Base-by-base conservation (phyloP, 2,329 filamentous ascomycete genomes). In the Alternaria longipes region DNA sequence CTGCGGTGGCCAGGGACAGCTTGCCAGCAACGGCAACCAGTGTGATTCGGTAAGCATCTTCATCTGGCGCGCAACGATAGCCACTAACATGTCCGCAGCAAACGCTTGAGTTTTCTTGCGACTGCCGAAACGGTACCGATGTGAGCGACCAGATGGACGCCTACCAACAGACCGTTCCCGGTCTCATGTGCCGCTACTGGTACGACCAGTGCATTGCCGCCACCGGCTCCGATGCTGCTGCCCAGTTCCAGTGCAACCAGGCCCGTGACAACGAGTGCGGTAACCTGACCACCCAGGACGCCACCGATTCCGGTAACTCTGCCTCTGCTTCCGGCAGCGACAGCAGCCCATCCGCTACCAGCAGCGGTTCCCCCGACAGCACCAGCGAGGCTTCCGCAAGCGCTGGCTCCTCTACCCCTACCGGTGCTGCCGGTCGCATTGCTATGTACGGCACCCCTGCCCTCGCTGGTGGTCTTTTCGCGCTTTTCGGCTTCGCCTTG, bases 121-220 rank as follows among this genome's bases (percentile, higher is more conserved):
- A 80, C 52, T 91, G 89, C 81, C 49, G 54, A 65, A 85, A 88
- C 74, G 84, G 83, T 66, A 84, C 81, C 42, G 83, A 88, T 71
- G 82, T 89, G 68, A 55, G 42, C 32, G 38, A 49, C 18, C 47
- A 26, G 41, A 62, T 70, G 62, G 75, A 80, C 62, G 79, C 81
- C 68, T 91, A 89, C 79, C 68, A 78, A 55, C 79, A 86, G 76
- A 87, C 86, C 24, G 79, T 91, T 50, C 87, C 87, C 42, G 87
- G 82, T 78, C 88, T 82, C 76, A 82, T 87, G 76, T 90, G 88
- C 81, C 72, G 83, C 70, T 78, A 78, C 64, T 85, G 83, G 78
- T 86, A 78, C 71, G 67, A 63, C 40, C 64, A 77, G 58, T 84
- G 82, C 69, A 75, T 80, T 60, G 65, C 63, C 41, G 74, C 70